Conservation (phyloP, 495 filamentous ascomycete species). For the Penicillium lividum region DNA sequence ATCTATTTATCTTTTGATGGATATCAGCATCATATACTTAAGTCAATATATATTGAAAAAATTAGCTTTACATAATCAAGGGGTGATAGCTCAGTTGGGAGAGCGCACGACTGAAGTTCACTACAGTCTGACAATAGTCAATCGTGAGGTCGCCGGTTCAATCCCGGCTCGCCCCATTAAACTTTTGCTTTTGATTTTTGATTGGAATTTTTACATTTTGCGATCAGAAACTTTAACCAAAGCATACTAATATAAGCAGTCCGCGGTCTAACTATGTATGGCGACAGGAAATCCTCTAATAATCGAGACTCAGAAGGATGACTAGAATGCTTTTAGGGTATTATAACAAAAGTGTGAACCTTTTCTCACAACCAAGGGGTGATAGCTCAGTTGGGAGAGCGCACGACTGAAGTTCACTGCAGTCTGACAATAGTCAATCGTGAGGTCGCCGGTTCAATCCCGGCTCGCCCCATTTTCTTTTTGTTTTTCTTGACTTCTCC, state of each 20-base stretch:
- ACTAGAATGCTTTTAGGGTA: too few species aligned
- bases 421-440: neutral
- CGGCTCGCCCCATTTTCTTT: neutral
- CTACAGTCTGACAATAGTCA: conserved; percentile 1
- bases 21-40: too few species aligned
- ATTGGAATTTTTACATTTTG: too few species aligned
- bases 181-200: too few species aligned
- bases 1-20: too few species aligned
- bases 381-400: conserved; percentile 8
- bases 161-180: neutral
- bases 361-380: neutral
- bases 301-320: too few species aligned
- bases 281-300: too few species aligned
- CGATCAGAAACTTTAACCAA: neutral
- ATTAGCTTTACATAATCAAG: neutral
- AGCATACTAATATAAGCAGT: too few species aligned
- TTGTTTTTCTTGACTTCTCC: neutral
- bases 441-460: conserved; percentile 4
- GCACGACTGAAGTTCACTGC: conserved; percentile 7
- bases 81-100: conserved; percentile 7
- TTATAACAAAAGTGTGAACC: neutral
- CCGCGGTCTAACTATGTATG: too few species aligned
- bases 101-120: conserved; percentile 5
- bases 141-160: conserved; percentile 5
- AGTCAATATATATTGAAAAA: too few species aligned